Evolutionary conservation across 345 rosid genomes (phyloP).

Genomic region (Lenwebbia sp.): DNA sequence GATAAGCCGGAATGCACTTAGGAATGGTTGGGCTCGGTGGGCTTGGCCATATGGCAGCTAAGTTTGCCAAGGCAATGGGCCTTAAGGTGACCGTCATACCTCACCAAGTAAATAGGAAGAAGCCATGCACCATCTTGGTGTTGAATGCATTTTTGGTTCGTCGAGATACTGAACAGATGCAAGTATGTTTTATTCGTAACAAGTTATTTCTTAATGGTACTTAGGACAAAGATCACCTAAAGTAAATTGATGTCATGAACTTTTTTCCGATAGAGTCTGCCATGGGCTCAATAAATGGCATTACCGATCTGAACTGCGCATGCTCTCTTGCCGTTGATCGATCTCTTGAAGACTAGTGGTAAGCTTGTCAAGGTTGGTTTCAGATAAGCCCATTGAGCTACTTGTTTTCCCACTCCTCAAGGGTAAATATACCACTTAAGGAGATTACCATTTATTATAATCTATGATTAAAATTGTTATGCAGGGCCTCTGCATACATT

Average conservation of each 20-base stretch:
- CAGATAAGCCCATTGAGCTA: slow-evolving; percentile 19
- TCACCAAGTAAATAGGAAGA: slow-evolving; percentile 22
- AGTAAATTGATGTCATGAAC: not conserved
- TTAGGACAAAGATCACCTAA: not conserved
- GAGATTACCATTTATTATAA: too few species aligned
- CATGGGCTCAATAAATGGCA: slow-evolving; percentile 20
- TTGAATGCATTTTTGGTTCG: slow-evolving; percentile 25
- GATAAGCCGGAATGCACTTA: slow-evolving; percentile 13
- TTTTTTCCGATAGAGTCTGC: slow-evolving; percentile 3
- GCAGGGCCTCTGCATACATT: too few species aligned
- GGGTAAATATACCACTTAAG: slow-evolving; percentile 6
- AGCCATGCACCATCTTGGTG: slow-evolving; percentile 24
- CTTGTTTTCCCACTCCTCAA: slow-evolving; percentile 16
- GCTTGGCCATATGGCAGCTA: slow-evolving; percentile 30
- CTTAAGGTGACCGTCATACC: slow-evolving; percentile 28
- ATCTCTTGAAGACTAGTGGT: slow-evolving; percentile 20
- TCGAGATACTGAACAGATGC: slow-evolving; percentile 3
- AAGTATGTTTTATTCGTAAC: not conserved
- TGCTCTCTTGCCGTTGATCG: slow-evolving; percentile 13
- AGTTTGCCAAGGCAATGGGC: slow-evolving; percentile 30
- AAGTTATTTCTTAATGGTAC: not conserved
- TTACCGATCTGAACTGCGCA: slow-evolving; percentile 14
- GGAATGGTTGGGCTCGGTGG: slow-evolving; percentile 37
- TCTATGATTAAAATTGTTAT: too few species aligned
- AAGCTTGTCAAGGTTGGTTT: slow-evolving; percentile 27